These are phyloP conservation scores for Daldinia eschscholtzii DNA, from an alignment of 2,329 filamentous ascomycete genomes.

Conservation along the genomic window DNA sequence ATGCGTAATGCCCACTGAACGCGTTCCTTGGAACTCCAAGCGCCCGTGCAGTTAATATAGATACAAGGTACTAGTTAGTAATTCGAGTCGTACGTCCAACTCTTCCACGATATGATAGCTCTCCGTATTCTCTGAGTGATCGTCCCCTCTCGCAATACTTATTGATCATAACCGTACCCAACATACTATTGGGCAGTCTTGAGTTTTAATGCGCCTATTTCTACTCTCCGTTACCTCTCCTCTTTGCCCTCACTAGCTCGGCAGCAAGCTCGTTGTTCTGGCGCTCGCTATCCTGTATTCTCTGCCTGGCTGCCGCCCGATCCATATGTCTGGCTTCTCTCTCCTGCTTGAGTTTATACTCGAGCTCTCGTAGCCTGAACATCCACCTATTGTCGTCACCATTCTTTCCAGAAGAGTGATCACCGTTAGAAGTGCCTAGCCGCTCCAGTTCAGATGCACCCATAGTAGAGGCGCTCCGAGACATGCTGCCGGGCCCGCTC, in stretches of 20 bases:
- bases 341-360: conserved; percentile 89
- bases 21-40: conserved; percentile 30
- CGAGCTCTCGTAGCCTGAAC: conserved; percentile 85
- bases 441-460: conserved; percentile 45
- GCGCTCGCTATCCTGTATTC: conserved; percentile 58
- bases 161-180: background rate
- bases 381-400: conserved; percentile 81
- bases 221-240: conserved; percentile 48
- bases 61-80: conserved; percentile 30
- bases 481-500: conserved; percentile 46
- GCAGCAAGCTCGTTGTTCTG: conserved; percentile 52
- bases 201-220: conserved; percentile 1
- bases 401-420: conserved; percentile 43
- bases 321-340: conserved; percentile 88
- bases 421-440: conserved; percentile 44
- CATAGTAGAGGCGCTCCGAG: conserved; percentile 47
- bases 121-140: background rate
- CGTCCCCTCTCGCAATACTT: background rate
- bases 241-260: conserved; percentile 49
- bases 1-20: conserved; percentile 28
- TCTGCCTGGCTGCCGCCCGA: conserved; percentile 82
- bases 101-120: background rate
- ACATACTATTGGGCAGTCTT: background rate
- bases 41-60: conserved; percentile 23
- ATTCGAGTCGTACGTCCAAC: conserved; percentile 19